Base-by-base conservation (phyloP, 2,329 filamentous ascomycete species). In the Drechslerella coelobrocha region DNA sequence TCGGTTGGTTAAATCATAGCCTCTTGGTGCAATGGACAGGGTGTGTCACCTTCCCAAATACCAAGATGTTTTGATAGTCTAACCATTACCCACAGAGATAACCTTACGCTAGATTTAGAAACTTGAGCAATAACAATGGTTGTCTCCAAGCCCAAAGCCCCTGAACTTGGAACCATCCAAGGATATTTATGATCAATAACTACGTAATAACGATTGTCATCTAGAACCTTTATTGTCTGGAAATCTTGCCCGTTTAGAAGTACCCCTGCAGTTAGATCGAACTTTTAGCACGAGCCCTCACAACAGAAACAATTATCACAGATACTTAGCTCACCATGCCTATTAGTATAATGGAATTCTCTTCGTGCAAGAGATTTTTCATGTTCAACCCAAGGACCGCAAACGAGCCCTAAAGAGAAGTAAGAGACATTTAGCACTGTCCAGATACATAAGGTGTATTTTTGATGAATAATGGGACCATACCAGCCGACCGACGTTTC, bases 81-180 rank as follows among this genome's bases (percentile, higher is more conserved):
- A n/a, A 96, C 86, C 76, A 89, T 89, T 57, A 88, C 90, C 79
- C 91, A 96, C 45, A 97, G 86, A 24, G 92, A 89, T 61, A 99
- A 85, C 80, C 94, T 97, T 79, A 91, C 96, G 78, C 89, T 92
- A 10, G 90, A 92, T 80, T 97, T 97, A 56, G 91, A 88, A 69
- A 93, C 84, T 77, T 97, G 91, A 1, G 94, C 97, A 73, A 99
- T 94, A 73, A 97, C 91, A 73, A 96, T 87, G 79, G 96, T 97
- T 74, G 87, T 93, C 63, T 95, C 86, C 21, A 97, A 82, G 75
- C 88, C 88, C 80, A 97, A 96, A 55, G 86, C 85, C 52, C 86
- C 83, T 57, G 88, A 86, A 77, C 92, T 88, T 10, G 94, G 94
- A 37, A 97, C 83, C 81, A 96, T 91, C 91, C 91, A 96, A 0